A percentile compares a stretch with the other conserved stretches of the same genome.
phyloP scores from a whole-genome alignment of 2,329 filamentous ascomycete genomes.

The Neophaeococcomyces mojaviensis region DNA sequence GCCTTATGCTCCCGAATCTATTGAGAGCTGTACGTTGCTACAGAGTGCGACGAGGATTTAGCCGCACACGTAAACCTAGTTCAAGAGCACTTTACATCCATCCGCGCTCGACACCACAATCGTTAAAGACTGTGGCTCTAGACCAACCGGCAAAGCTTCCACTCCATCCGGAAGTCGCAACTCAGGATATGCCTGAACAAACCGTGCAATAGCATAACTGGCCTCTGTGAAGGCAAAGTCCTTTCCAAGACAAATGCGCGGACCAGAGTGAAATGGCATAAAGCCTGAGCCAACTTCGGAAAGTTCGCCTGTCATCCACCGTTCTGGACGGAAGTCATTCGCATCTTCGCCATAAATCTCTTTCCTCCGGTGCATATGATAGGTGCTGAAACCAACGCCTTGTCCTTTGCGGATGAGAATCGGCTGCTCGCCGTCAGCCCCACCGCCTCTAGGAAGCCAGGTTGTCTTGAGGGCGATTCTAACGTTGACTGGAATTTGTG shows the following conservation, averaged over 20 bases:
- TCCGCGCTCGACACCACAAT: conserved; percentile 11
- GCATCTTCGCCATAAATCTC: conserved; percentile 29
- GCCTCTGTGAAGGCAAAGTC: conserved; percentile 19
- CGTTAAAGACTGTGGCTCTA: conserved; percentile 10
- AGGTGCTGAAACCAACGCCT: conserved; percentile 23
- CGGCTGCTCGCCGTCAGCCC: conserved; percentile 23
- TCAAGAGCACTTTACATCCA: conserved; percentile 12
- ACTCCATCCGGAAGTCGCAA: conserved; percentile 8
- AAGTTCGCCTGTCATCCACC: conserved; percentile 16
- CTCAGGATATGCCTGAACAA: conserved; percentile 15
- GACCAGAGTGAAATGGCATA: conserved; percentile 33
- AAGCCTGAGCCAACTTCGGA: conserved; percentile 31
- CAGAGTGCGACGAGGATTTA: too few relatives aligned
- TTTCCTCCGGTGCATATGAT: conserved; percentile 40
- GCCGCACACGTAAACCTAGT: too few relatives aligned
- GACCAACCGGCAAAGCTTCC: not conserved
- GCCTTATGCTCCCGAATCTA: too few relatives aligned
- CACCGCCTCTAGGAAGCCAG: conserved; percentile 27
- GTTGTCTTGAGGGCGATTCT: conserved; percentile 24
- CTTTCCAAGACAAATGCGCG: conserved; percentile 34
- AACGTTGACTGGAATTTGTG: conserved; percentile 24
- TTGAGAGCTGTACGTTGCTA: too few relatives aligned
- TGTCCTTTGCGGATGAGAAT: conserved; percentile 26
- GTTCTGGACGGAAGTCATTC: conserved; percentile 10
- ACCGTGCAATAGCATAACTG: conserved; percentile 23